Base-by-base conservation (phyloP, 352 stramenopile genomes). In the Phytophthora parvispora region DNA sequence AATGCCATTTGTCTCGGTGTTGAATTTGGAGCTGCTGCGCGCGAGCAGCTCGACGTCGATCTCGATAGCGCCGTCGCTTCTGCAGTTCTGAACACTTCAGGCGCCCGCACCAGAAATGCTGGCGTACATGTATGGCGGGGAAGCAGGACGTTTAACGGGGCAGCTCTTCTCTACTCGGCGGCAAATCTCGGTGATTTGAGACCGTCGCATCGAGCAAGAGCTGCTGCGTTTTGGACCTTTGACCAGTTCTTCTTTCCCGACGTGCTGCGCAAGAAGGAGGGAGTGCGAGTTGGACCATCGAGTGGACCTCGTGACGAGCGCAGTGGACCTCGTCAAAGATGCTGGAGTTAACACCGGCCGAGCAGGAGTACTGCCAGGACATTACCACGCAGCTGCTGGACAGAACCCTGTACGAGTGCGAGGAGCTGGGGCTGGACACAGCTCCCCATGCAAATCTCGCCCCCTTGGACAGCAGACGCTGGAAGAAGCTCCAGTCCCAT, bases 401-500 rank as follows among this genome's bases (percentile, higher is more conserved):
- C 52, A 36, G 60, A 45, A 74, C 61, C 7, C 36, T 74, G 34
- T 67, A 63, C 45, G 66, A 74, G 34, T 68, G 66, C n/a, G 66
- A 74, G 15, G 60, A 69, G 48, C 66, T 74, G 4, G 34, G 52
- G 8, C 54, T 74, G 25, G 60, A 58, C 31, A 43, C 38, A 9
- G 40, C 42, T 13, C n/a, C 42, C 13, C 52, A 74, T 27, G 66
- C 52, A 25, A 49, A 49, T 49, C 42, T 49, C 42, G 42, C 42
- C 10, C 42, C 8, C 3, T 31, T 74, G 27, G 53, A 74, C 40
- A 60, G 32, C 8, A 62, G 34, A 13, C 66, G 66, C 13, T 74
- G 66, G 66, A 74, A 74, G 38, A 74, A 74, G 50, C 66, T 74
- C 29, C 66, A 74, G 47, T 51, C 66, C 9, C 66, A 69, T 25